Evolutionary conservation across 139 green algal species (phyloP).

Genomic region (Diplosphaera chodatii): DNA sequence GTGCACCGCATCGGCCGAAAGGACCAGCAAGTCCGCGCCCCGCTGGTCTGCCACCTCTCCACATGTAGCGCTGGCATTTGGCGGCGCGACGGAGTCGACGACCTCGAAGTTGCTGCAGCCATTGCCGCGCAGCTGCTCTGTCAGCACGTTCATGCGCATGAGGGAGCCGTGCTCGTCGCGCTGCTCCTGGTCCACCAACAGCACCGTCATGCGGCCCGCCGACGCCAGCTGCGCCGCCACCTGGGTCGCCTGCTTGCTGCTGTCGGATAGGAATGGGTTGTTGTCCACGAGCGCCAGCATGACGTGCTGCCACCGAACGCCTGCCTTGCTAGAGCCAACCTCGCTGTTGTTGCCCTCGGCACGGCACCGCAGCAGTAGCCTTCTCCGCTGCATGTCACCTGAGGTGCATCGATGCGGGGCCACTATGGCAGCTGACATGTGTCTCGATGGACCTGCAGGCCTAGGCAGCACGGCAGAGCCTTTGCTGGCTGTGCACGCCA

Average conservation of each 20-base stretch:
- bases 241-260: slow-evolving; percentile 31
- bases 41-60: slow-evolving; percentile 65
- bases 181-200: slow-evolving; percentile 47
- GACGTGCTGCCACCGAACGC: slow-evolving; percentile 17
- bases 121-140: neutral
- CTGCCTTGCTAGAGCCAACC: neutral
- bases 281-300: slow-evolving; percentile 50
- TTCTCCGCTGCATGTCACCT: neutral
- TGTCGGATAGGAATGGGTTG: slow-evolving; percentile 51
- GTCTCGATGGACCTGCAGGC: too few species aligned
- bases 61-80: slow-evolving; percentile 5
- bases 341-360: neutral
- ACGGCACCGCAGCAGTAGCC: neutral
- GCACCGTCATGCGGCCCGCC: slow-evolving; percentile 44
- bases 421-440: too few species aligned
- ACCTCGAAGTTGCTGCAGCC: neutral
- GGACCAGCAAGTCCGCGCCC: slow-evolving; percentile 62
- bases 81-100: neutral
- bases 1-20: slow-evolving; percentile 57
- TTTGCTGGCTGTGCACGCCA: too few species aligned
- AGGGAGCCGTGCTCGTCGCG: neutral
- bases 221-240: slow-evolving; percentile 19
- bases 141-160: neutral
- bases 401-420: too few species aligned
- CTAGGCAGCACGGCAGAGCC: too few species aligned